Evolutionary conservation across 495 filamentous ascomycete species (phyloP), one percentile per base, ranked within the genome.

Genomic region (Lindgomyces ingoldianus): DNA sequence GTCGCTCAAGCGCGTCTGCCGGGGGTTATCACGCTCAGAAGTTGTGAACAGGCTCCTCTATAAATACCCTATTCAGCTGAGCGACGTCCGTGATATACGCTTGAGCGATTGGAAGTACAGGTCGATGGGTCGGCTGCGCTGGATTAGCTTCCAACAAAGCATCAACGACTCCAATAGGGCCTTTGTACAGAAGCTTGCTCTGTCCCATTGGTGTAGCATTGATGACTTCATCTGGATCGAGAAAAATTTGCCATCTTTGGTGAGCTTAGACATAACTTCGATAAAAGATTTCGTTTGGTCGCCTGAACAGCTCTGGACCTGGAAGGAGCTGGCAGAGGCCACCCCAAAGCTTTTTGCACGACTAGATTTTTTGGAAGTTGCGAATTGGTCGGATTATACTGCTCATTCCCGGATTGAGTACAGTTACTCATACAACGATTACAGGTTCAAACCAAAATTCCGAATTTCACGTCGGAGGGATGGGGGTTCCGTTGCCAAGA

Each of bases 231-330:
- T 64, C 14, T 67, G 68, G 68, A 66, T 67, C 9, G 33, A 64
- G 26, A 42, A 53, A 10, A 67, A 70, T 27, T 51, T 70, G 12
- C 62, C 62, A 0, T 39, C 29, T 8, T 29, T 70, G 6, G 62
- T 21, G 21, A 52, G 57, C 52, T 51, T 70, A 9, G 67, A 70
- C 29, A 41, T 70, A 14, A 19, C 57, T 1, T 45, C 55, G 14
- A 65, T 70, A 49, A 70, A 70, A 22, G 67, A 70, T 27, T 65
- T 70, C 44, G 62, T 65, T 19, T 70, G 57, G 62, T 65, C 67
- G 3, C 67, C 67, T 10, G 67, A 57, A 30, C 57, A 70, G 62
- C 62, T 39, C 8, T 70, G 67, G 67, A 62, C 67, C 8, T 65
- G 62, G 67, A 70, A 65, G 21, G 29, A 62, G 45, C 52, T 65